phyloP scores from a whole-genome alignment of 1,284 basidiomycete species.

The Grifola frondosa region DNA sequence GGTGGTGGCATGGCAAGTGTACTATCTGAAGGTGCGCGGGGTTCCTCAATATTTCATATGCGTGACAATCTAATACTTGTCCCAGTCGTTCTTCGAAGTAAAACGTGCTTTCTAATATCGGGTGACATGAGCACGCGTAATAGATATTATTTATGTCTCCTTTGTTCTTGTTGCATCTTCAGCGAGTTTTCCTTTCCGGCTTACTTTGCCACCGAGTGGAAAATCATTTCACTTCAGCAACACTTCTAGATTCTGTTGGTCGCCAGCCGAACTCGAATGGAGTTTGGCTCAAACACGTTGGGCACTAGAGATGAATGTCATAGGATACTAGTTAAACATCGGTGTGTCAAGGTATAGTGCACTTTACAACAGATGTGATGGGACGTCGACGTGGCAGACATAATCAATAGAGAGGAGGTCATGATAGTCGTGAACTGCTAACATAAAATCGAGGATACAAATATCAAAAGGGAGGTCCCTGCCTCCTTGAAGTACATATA shows the following conservation, averaged over 20 bases:
- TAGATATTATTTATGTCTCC: no score
- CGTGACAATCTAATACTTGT: constrained; percentile 7
- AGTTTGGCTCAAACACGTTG: no score
- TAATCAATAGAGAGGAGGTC: no score
- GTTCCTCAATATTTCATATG: not conserved
- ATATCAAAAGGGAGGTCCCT: constrained; percentile 9
- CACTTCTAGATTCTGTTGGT: no score
- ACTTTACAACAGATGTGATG: constrained; percentile 15
- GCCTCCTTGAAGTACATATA: constrained; percentile 8
- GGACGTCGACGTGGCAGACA: no score
- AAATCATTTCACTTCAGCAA: no score
- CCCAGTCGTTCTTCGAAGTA: constrained; percentile 88
- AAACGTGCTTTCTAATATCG: constrained; percentile 79
- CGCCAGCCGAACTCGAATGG: no score
- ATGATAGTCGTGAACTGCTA: no score
- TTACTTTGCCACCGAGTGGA: no score
- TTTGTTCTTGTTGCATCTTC: no score
- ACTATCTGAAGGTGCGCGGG: constrained; percentile 83
- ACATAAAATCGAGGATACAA: constrained; percentile 18
- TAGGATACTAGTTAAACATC: constrained; percentile 9
- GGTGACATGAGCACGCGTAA: no score
- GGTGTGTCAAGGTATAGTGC: constrained; percentile 18
- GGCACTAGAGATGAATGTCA: constrained; percentile 15
- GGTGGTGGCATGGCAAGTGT: constrained; percentile 96
- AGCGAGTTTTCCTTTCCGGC: no score